phyloP scores from a whole-genome alignment of 345 rosid species.

The Euphorbia tirucalli region DNA sequence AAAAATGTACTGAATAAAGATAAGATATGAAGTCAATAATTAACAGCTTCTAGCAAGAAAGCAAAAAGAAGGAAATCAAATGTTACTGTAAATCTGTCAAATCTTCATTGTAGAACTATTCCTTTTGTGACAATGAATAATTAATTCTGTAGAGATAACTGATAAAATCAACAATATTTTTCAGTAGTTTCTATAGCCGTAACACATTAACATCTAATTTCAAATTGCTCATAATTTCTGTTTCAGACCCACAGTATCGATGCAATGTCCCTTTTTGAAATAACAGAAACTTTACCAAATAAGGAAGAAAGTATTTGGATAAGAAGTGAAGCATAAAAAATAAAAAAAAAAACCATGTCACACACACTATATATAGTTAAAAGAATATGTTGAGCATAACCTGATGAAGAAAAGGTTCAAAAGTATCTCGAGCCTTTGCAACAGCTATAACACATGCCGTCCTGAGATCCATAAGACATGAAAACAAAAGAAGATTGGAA shows the following conservation, averaged over 20 bases:
- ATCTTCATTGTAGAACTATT: neutral
- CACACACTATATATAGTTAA: neutral
- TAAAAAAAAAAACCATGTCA: neutral
- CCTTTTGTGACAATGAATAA: neutral
- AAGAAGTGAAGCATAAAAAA: neutral
- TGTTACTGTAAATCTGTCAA: neutral
- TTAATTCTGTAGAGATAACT: neutral
- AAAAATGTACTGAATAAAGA: neutral
- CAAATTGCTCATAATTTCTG: neutral
- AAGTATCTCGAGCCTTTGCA: conserved; percentile 93
- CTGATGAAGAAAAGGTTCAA: conserved; percentile 97
- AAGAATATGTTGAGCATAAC: conserved; percentile 28
- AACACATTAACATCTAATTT: neutral
- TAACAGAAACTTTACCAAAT: neutral
- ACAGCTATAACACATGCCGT: conserved; percentile 98
- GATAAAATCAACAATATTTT: neutral
- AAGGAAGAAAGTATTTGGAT: neutral
- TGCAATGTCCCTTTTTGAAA: neutral
- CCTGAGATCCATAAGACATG: conserved; percentile 38
- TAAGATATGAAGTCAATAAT: neutral
- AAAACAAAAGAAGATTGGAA: neutral
- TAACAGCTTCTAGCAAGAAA: neutral
- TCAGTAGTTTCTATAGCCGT: neutral
- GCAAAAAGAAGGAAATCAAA: neutral
- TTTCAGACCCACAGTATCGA: neutral